Evolutionary conservation across 441 rosid species (phyloP).

Genomic region (Populus trichocarpa): DNA sequence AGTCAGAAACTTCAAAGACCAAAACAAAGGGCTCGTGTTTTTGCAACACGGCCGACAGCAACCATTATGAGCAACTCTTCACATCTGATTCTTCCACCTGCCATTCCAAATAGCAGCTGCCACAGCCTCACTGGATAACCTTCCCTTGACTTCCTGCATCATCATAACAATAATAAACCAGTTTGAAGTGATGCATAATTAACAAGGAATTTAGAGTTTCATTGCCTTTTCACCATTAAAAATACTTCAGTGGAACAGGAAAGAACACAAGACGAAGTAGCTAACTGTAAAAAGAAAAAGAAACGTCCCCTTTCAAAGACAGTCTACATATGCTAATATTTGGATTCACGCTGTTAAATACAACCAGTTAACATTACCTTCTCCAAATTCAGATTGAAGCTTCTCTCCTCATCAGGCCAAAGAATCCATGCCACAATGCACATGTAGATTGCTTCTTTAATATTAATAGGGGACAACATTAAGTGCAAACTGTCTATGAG

Average conservation of each 20-base stretch:
- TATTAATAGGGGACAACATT: slow-evolving; percentile 44
- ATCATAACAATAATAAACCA: slow-evolving; percentile 29
- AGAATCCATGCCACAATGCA: slow-evolving; percentile 87
- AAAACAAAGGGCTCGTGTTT: slow-evolving; percentile 66
- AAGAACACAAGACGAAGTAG: neutral
- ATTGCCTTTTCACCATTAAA: slow-evolving; percentile 7
- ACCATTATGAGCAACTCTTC: slow-evolving; percentile 93
- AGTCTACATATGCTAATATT: neutral
- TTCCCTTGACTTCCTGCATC: slow-evolving; percentile 83
- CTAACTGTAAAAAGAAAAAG: neutral
- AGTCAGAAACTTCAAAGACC: slow-evolving; percentile 83
- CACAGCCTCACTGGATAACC: slow-evolving; percentile 74
- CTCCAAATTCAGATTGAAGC: slow-evolving; percentile 79
- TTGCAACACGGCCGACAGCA: slow-evolving; percentile 94
- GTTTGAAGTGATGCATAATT: slow-evolving; percentile 1
- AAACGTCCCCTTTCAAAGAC: neutral
- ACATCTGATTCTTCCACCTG: slow-evolving; percentile 95
- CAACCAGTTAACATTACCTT: slow-evolving; percentile 47
- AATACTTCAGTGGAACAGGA: slow-evolving; percentile 2
- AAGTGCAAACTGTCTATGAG: slow-evolving; percentile 53
- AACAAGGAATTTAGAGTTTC: neutral
- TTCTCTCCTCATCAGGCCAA: slow-evolving; percentile 99
- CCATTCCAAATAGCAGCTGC: slow-evolving; percentile 93
- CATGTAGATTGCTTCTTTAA: slow-evolving; percentile 70
- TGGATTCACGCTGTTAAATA: neutral